Conservation (phyloP, 192 early-diverging fungal genomes). For the Backusella mclennaniae region DNA sequence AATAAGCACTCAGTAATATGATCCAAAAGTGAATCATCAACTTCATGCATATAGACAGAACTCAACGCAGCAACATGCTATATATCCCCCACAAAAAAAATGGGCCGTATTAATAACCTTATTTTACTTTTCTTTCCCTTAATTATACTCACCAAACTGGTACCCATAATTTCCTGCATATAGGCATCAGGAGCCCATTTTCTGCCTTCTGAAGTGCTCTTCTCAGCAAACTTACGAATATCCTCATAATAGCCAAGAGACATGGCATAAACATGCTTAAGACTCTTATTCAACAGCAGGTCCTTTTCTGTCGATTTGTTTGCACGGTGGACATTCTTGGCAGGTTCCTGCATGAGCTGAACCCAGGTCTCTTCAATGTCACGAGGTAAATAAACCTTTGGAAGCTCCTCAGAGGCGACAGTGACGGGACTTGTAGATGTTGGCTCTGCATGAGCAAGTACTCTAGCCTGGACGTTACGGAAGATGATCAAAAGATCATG, state of each 20-base stretch:
- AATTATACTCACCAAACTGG: constrained; percentile 43
- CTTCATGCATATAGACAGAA: constrained; percentile 50
- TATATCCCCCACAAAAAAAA: background rate
- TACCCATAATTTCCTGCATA: constrained; percentile 56
- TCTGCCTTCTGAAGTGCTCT: constrained; percentile 42
- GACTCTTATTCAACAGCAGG: constrained; percentile 38
- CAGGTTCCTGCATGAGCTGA: constrained; percentile 28
- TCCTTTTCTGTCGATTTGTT: constrained; percentile 12
- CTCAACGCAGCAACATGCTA: constrained; percentile 51
- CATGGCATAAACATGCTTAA: constrained; percentile 52
- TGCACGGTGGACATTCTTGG: constrained; percentile 1
- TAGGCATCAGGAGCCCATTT: constrained; percentile 46
- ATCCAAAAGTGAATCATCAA: constrained; percentile 47
- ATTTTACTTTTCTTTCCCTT: background rate
- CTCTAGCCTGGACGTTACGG: constrained; percentile 52
- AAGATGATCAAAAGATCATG: constrained; percentile 48
- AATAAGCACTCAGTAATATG: constrained; percentile 50
- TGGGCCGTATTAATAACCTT: background rate
- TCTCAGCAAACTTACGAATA: constrained; percentile 45
- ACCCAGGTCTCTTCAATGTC: constrained; percentile 43
- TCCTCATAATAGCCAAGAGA: constrained; percentile 56
- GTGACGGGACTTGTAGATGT: background rate
- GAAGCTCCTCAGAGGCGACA: background rate
- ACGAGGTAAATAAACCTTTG: constrained; percentile 7
- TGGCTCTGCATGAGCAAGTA: constrained; percentile 32